A percentile compares a stretch with the other conserved stretches of the same genome.
Conservation (phyloP, 2,329 filamentous ascomycete genomes). For the Neurospora sp. region DNA sequence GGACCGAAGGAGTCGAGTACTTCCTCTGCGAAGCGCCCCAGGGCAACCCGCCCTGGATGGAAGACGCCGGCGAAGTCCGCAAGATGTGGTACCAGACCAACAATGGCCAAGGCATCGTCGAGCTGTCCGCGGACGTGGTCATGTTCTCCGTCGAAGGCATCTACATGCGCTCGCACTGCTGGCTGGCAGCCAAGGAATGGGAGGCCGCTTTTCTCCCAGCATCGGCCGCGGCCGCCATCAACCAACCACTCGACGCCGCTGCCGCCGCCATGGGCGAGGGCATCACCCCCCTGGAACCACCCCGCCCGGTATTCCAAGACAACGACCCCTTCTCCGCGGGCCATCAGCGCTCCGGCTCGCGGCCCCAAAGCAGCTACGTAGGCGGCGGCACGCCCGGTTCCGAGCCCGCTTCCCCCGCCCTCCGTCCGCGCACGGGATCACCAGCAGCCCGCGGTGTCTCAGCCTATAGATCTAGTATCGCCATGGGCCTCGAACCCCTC, state of each 20-base stretch:
- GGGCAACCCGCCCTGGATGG: conserved; percentile 63
- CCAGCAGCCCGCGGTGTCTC: conserved; percentile 13
- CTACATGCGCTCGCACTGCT: conserved; percentile 48
- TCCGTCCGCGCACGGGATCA: conserved; percentile 14
- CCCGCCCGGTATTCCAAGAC: conserved; percentile 20
- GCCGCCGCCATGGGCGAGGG: conserved; percentile 1
- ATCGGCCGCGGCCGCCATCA: conserved; percentile 19
- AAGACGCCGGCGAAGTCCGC: conserved; percentile 51
- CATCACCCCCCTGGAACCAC: conserved; percentile 18
- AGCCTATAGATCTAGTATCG: conserved; percentile 25
- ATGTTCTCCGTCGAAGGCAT: conserved; percentile 52
- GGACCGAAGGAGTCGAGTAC: conserved; percentile 66
- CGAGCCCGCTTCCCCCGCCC: conserved; percentile 7
- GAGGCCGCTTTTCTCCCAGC: conserved; percentile 18
- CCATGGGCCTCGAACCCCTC: conserved; percentile 25
- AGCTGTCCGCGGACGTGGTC: conserved; percentile 49
- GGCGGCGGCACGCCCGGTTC: neutral
- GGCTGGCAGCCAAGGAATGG: conserved; percentile 43
- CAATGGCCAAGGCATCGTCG: conserved; percentile 45
- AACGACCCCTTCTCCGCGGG: conserved; percentile 15
- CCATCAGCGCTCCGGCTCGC: neutral
- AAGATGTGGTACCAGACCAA: conserved; percentile 63
- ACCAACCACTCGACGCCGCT: conserved; percentile 7
- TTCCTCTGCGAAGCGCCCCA: conserved; percentile 70
- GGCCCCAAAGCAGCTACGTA: neutral